These are phyloP conservation scores for Platanthera guangdongensis DNA, from an alignment of 106 monocot genomes.

Conservation along the genomic window DNA sequence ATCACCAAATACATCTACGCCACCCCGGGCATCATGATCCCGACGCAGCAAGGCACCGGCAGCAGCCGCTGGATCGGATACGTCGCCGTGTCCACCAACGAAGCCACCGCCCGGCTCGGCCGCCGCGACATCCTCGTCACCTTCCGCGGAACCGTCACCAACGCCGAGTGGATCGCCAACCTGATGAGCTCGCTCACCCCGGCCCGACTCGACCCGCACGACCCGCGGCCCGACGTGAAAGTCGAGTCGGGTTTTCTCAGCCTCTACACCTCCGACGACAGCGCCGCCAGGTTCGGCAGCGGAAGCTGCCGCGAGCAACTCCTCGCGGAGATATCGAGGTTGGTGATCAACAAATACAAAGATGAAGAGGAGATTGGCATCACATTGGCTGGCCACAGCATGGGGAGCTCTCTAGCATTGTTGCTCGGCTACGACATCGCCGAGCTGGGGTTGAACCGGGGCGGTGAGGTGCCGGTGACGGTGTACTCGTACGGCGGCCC, in stretches of 20 bases:
- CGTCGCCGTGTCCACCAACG: slow-evolving; percentile 38
- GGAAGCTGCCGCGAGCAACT: slow-evolving; percentile 57
- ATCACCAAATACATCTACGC: slow-evolving; percentile 49
- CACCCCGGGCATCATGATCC: slow-evolving; percentile 24
- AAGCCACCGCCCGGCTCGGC: slow-evolving; percentile 17
- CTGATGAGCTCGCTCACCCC: slow-evolving; percentile 44
- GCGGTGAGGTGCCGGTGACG: slow-evolving; percentile 20
- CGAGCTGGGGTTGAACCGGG: slow-evolving; percentile 41
- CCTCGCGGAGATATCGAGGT: slow-evolving; percentile 28
- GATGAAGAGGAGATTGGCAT: slow-evolving; percentile 29
- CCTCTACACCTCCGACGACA: slow-evolving; percentile 44
- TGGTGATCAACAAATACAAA: slow-evolving; percentile 19
- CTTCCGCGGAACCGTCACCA: slow-evolving; percentile 46
- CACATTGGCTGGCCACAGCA: slow-evolving; percentile 64
- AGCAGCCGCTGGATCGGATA: slow-evolving; percentile 52
- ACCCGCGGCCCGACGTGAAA: slow-evolving; percentile 34
- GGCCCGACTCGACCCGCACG: slow-evolving; percentile 33
- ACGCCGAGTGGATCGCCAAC: slow-evolving; percentile 45
- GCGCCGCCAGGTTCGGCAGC: slow-evolving; percentile 16
- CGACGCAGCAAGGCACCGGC: slow-evolving; percentile 15
- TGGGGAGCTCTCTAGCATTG: slow-evolving; percentile 55
- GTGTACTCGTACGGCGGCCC: slow-evolving; percentile 59
- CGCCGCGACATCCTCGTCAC: slow-evolving; percentile 38
- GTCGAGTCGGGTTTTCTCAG: slow-evolving; percentile 52
- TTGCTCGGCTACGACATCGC: slow-evolving; percentile 55